Percentiles rank a stretch among this genome's conserved stretches.
These are phyloP conservation scores for Sporothrix dimorphospora DNA, from an alignment of 2,329 filamentous ascomycete genomes.

Conservation along the genomic window DNA sequence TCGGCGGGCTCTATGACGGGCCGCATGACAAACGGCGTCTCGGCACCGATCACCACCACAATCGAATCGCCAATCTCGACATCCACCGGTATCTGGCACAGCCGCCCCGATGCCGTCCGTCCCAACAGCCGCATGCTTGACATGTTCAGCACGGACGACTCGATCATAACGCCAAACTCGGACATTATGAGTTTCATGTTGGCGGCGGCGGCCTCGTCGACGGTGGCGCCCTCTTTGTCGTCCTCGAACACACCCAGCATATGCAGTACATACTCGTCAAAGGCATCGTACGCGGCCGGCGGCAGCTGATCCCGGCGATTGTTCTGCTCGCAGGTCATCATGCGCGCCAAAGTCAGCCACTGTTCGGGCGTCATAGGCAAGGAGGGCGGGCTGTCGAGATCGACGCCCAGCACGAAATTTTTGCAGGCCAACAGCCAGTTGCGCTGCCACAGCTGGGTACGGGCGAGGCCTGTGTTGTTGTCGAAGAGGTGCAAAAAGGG, in stretches of 20 bases:
- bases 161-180: conserved; percentile 2
- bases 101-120: neutral
- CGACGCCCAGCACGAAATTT: conserved; percentile 5
- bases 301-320: neutral
- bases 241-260: neutral
- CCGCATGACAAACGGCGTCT: conserved; percentile 16
- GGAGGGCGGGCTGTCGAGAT: neutral
- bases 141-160: conserved; percentile 1
- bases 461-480: neutral
- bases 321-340: conserved; percentile 18
- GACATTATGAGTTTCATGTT: neutral
- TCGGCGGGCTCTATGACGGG: neutral
- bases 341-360: neutral
- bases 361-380: conserved; percentile 13
- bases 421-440: neutral
- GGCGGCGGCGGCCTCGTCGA: neutral
- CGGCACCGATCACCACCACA: conserved; percentile 1
- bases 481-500: conserved; percentile 1
- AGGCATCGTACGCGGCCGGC: neutral
- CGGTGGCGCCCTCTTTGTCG: neutral
- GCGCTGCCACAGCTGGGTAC: conserved; percentile 7
- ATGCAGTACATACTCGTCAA: conserved; percentile 17
- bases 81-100: neutral
- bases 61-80: neutral
- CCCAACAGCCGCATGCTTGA: neutral